These are phyloP conservation scores for Fusarium nanum DNA, from an alignment of 2,329 filamentous ascomycete species.

Conservation along the genomic window DNA sequence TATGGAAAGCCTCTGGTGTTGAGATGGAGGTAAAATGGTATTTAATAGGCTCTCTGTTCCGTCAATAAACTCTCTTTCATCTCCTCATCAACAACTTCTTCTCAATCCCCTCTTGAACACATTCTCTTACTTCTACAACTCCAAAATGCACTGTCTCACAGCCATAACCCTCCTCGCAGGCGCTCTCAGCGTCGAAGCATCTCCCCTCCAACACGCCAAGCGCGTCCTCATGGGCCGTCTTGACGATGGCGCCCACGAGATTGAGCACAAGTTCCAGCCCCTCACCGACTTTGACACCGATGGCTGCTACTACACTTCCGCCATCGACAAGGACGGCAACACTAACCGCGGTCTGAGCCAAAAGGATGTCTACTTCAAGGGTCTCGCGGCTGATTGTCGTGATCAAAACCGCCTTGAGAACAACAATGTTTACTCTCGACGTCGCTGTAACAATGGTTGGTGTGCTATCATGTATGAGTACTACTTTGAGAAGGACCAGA, in stretches of 20 bases:
- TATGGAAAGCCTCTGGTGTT: accelerated
- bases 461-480: slow-evolving; percentile 49
- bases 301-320: slow-evolving; percentile 60
- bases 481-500: slow-evolving; percentile 28
- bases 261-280: slow-evolving; percentile 54
- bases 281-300: slow-evolving; percentile 55
- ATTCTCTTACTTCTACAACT: too few relatives aligned
- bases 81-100: neutral
- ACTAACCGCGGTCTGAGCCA: slow-evolving; percentile 39
- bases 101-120: neutral
- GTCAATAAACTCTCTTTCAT: neutral
- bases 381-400: slow-evolving; percentile 41
- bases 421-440: slow-evolving; percentile 48
- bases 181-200: slow-evolving; percentile 11
- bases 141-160: slow-evolving; percentile 9
- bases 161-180: neutral
- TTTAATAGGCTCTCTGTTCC: neutral
- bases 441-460: slow-evolving; percentile 50
- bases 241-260: slow-evolving; percentile 46
- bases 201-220: slow-evolving; percentile 11
- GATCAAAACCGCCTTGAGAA: slow-evolving; percentile 44
- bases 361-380: slow-evolving; percentile 13
- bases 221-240: slow-evolving; percentile 21
- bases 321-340: slow-evolving; percentile 53
- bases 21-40: neutral